Evolutionary conservation across 768 basidiomycete species (phyloP).

Genomic region (Calvatia gigantea): DNA sequence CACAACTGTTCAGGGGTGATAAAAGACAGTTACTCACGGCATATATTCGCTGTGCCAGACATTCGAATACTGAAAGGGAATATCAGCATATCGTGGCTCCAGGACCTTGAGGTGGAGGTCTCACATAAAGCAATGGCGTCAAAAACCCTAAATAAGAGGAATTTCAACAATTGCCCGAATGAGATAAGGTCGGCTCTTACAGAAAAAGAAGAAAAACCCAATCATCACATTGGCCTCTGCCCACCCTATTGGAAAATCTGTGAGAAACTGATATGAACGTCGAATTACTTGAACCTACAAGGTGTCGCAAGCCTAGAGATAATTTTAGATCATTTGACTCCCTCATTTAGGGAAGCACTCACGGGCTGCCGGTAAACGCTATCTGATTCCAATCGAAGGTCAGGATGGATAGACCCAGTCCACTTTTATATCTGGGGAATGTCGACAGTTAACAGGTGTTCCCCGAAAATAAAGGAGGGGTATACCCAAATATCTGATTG

Average conservation of each 20-base stretch:
- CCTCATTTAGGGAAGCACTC: constrained; percentile 19
- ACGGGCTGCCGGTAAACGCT: constrained; percentile 66
- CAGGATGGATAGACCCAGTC: constrained; percentile 48
- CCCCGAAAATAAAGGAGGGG: background rate
- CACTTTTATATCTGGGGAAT: constrained; percentile 43
- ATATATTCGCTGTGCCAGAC: constrained; percentile 57
- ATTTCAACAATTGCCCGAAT: background rate
- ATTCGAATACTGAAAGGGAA: constrained; percentile 39
- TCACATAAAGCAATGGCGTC: constrained; percentile 43
- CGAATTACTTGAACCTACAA: constrained; percentile 27
- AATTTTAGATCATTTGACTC: constrained; percentile 11
- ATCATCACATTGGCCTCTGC: constrained; percentile 66
- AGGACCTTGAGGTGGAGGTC: constrained; percentile 14
- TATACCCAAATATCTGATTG: constrained; percentile 55
- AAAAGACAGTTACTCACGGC: constrained; percentile 36
- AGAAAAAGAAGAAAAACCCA: constrained; percentile 66
- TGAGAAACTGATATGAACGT: constrained; percentile 12
- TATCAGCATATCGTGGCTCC: constrained; percentile 12
- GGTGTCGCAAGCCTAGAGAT: constrained; percentile 41
- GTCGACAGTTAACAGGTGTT: background rate
- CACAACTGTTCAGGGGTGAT: background rate
- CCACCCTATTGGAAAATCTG: constrained; percentile 48
- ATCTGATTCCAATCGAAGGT: constrained; percentile 69
- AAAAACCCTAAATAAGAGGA: constrained; percentile 37
- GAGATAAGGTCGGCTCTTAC: constrained; percentile 29